Base-by-base conservation (phyloP, 1,284 basidiomycete genomes). In the Neotropicomus parvogracilis region DNA sequence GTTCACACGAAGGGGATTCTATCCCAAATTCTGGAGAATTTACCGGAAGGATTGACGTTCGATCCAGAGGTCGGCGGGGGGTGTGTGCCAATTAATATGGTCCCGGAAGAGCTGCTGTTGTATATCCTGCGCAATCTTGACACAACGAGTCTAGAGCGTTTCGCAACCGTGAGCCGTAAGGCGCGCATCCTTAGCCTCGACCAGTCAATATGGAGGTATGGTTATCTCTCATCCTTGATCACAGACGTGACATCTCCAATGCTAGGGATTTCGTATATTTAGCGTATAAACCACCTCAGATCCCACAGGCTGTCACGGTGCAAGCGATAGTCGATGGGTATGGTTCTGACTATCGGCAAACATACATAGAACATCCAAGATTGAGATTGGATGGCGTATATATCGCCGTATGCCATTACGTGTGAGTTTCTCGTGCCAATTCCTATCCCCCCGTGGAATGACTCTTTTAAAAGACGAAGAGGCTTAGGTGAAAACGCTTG, bases 371-470 rank as follows among this genome's bases (percentile, higher is more conserved):
- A 62, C 85, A 90, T 54, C 91, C 91, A 13, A 78, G 92, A 29
- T 65, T 95, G 32, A 80, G 92, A 35, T 68, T 88, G 56, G 92
- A 95, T 55, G 92, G 92, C 5, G 83, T 91, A 14, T 95, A 94
- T 65, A 94, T 95, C 49, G 83, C 90, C 21, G 84, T 91, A 13
- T 94, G 91, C 61, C 91, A 93, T 63, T 94, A 90, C 57, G 73
- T 85, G 86, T 88, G 63, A 57, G 64, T 48, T 37, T 44, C 50
- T 43, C 42, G 19, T 47, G 31, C 34, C 40, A n/a, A 19, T 21
- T 9, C n/a, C 24, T 20, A 14, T 44, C n/a, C 21, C 7, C 36
- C 6, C 44, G 31, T 46, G 40, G 27, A 53, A 41, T 32, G 31
- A 36, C 16, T 50, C 46, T 28, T 46, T 41, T 26, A 40, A 24